Conservation (phyloP, 306 rosid species). For the Corylus avellana region DNA sequence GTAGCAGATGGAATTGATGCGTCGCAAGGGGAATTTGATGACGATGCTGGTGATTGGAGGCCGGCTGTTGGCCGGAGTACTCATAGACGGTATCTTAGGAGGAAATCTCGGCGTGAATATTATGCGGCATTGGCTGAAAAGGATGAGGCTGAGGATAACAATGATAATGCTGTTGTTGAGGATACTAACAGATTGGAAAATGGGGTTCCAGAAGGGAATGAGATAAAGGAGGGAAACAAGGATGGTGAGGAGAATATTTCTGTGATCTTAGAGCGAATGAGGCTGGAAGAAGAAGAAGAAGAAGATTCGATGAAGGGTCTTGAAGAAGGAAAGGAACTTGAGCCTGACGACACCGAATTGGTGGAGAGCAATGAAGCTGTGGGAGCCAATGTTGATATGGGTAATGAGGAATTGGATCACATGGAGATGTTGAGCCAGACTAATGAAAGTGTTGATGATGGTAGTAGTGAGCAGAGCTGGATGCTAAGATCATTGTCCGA, state of each 20-base stretch:
- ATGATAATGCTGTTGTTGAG: slow-evolving; percentile 27
- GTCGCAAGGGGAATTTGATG: slow-evolving; percentile 68
- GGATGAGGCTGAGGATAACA: slow-evolving; percentile 39
- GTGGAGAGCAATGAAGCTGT: slow-evolving; percentile 23
- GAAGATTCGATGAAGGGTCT: slow-evolving; percentile 44
- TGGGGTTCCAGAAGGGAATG: slow-evolving; percentile 34
- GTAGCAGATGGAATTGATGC: slow-evolving; percentile 83
- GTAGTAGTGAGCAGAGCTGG: slow-evolving; percentile 87
- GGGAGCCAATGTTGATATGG: slow-evolving; percentile 30
- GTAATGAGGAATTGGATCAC: slow-evolving; percentile 39
- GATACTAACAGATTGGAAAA: slow-evolving; percentile 34
- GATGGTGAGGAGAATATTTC: slow-evolving; percentile 48
- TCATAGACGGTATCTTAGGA: slow-evolving; percentile 74
- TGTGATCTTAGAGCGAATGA: slow-evolving; percentile 46
- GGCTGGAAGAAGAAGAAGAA: slow-evolving; percentile 63
- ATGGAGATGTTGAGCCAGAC: slow-evolving; percentile 57
- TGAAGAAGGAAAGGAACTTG: slow-evolving; percentile 32
- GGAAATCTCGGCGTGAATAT: slow-evolving; percentile 74
- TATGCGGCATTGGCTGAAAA: slow-evolving; percentile 46
- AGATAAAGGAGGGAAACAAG: slow-evolving; percentile 31
- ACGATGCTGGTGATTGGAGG: slow-evolving; percentile 70
- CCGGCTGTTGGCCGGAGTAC: slow-evolving; percentile 93
- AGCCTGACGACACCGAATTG: slow-evolving; percentile 16
- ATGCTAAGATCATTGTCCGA: slow-evolving; percentile 84
- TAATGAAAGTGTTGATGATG: slow-evolving; percentile 66